Base-by-base conservation (phyloP, 306 rosid species). In the Mimosa pudica region DNA sequence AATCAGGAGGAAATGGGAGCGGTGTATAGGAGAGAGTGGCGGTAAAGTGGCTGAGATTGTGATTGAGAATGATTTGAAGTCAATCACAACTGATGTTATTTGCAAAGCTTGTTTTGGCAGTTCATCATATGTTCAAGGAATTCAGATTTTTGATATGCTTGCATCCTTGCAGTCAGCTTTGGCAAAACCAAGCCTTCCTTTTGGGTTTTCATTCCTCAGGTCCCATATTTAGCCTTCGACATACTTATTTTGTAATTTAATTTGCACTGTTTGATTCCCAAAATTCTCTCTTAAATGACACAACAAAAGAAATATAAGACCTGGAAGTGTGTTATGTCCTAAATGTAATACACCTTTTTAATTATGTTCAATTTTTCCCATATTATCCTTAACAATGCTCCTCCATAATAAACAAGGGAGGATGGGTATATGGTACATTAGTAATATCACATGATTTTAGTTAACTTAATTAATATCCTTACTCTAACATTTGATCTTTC, bases 41-140 rank as follows among this genome's bases (percentile, higher is more conserved):
- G 78, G 68, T 14, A 76, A 68, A 44, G 38, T 69, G 55, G 78
- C 61, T 14, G 88, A 85, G 54, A 14, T 85, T 70, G 46, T 44
- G 10, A 74, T 85, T 74, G 85, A 81, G 24, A 41, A 14, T 7
- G 88, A 78, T 45, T 1, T 85, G 49, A 85, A 81, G 75, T 18
- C 20, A 63, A 80, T 84, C 16, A 77, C 82, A 0, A 84, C 69
- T 0, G 81, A 85, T 69, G 12, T 78, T 10, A 78, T 85, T 64
- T 85, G 85, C 6, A 77, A 64, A 85, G 78, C 81, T 61, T 85
- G 88, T 74, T 85, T 85, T 73, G 81, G 88, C 0, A 85, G 61
- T 2, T 12, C 54, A 60, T 55, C 84, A 16, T 85, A 77, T 13
- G 65, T 77, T 33, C 81, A 85, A 61, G 85, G 88, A 77, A 81